Percentiles rank a stretch among this genome's conserved stretches.
phyloP scores from a whole-genome alignment of 441 rosid genomes.

The Adansonia grandidieri region DNA sequence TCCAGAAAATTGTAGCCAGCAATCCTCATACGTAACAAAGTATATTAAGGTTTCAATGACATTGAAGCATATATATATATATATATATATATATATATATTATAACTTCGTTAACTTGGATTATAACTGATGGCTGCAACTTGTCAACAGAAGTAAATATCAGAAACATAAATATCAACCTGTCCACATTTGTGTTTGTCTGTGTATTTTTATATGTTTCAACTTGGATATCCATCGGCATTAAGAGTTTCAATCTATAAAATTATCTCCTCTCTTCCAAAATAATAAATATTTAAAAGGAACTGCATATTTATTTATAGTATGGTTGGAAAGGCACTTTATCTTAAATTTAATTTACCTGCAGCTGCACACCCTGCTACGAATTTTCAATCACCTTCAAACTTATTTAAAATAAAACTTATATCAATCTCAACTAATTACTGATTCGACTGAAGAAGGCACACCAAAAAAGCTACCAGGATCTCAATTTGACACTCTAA shows the following conservation, averaged over 20 bases:
- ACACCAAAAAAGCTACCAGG: slow-evolving; percentile 11
- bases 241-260: slow-evolving; percentile 3
- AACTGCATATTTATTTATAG: background rate
- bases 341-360: background rate
- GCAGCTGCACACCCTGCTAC: slow-evolving; percentile 3
- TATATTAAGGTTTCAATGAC: background rate
- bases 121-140: slow-evolving; percentile 5
- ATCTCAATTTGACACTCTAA: background rate
- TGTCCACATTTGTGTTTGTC: background rate
- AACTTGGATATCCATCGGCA: background rate
- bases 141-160: background rate
- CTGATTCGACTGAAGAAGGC: slow-evolving; percentile 5
- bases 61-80: background rate
- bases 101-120: slow-evolving; percentile 1
- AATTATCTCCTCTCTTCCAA: background rate
- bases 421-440: background rate
- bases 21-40: background rate
- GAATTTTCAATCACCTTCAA: slow-evolving; percentile 8
- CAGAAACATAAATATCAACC: background rate
- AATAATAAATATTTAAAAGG: background rate
- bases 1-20: background rate
- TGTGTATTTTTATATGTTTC: background rate
- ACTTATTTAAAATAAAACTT: background rate
- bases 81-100: background rate
- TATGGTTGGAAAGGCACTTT: background rate